Evolutionary conservation across 2,329 filamentous ascomycete genomes (phyloP).

Genomic region (Ceratocystis lukuohia): DNA sequence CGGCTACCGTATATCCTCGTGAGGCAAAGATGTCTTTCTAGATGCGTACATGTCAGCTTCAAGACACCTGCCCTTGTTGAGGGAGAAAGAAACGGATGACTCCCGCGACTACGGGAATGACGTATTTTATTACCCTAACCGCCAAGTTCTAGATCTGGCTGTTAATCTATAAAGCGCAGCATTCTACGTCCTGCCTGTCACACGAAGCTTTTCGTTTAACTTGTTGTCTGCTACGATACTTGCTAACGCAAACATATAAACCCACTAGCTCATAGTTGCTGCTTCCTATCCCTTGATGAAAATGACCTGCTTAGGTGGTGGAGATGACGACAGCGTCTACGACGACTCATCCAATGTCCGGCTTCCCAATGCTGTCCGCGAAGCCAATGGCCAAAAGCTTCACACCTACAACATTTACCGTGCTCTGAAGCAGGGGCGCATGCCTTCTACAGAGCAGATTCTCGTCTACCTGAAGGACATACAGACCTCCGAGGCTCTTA

Average conservation of each 20-base stretch:
- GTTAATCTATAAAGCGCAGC: not conserved
- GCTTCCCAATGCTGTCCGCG: conserved; percentile 42
- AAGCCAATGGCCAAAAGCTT: conserved; percentile 71
- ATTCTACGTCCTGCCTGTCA: not conserved
- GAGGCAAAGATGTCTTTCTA: not conserved
- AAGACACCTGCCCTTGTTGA: not conserved
- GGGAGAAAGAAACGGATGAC: not conserved
- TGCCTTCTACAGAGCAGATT: conserved; percentile 80
- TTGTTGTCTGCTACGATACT: not conserved
- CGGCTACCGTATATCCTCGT: not conserved
- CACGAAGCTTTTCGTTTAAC: not conserved
- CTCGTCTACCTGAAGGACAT: conserved; percentile 69
- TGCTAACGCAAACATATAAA: not conserved
- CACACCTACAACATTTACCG: conserved; percentile 86
- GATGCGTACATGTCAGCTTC: not conserved
- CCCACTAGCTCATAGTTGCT: not conserved
- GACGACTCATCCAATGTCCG: not conserved
- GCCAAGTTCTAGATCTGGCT: not conserved
- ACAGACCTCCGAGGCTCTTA: conserved; percentile 49
- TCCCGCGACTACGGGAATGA: not conserved
- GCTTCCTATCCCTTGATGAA: not conserved
- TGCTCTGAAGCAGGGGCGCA: conserved; percentile 69
- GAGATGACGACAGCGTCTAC: conserved; percentile 8
- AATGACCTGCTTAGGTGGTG: conserved; percentile 7
- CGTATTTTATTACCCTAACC: not conserved